Evolutionary conservation across 2,329 filamentous ascomycete species (phyloP).

Genomic region (Xylaria sp.): DNA sequence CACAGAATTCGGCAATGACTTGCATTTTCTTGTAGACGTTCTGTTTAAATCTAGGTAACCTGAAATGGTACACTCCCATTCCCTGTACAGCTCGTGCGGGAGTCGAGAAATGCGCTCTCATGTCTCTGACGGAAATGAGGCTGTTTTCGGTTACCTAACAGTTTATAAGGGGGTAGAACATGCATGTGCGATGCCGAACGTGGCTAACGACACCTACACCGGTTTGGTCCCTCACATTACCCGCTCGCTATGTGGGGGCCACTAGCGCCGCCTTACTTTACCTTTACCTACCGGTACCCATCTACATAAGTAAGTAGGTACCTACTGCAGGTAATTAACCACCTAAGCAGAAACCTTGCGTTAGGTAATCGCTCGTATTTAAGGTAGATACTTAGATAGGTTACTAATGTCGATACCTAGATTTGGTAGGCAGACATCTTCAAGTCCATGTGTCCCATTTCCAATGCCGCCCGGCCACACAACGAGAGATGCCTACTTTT

Average conservation of each 20-base stretch:
- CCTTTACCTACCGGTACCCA: too few relatives aligned
- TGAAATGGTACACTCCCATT: too few relatives aligned
- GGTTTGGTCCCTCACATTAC: constrained; percentile 2
- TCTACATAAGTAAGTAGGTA: too few relatives aligned
- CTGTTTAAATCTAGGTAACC: too few relatives aligned
- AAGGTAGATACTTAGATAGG: not conserved
- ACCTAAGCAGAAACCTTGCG: not conserved
- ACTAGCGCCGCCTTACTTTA: not conserved
- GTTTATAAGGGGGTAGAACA: too few relatives aligned
- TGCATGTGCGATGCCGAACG: too few relatives aligned
- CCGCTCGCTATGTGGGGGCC: not conserved
- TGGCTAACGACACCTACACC: too few relatives aligned
- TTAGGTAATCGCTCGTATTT: not conserved
- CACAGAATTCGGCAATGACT: too few relatives aligned
- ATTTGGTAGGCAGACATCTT: not conserved
- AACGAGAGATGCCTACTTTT: not conserved
- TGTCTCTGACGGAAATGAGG: not conserved
- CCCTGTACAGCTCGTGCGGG: too few relatives aligned
- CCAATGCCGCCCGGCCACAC: constrained; percentile 2
- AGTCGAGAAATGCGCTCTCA: not conserved
- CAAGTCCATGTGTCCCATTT: constrained; percentile 3
- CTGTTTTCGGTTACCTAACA: not conserved
- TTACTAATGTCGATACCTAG: too few relatives aligned
- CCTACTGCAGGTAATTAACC: not conserved
- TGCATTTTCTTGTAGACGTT: not conserved